Percentiles rank a stretch among this genome's conserved stretches.
Conservation (phyloP, 2,329 filamentous ascomycete species). For the Aspergillus pseudoviridinutans region DNA sequence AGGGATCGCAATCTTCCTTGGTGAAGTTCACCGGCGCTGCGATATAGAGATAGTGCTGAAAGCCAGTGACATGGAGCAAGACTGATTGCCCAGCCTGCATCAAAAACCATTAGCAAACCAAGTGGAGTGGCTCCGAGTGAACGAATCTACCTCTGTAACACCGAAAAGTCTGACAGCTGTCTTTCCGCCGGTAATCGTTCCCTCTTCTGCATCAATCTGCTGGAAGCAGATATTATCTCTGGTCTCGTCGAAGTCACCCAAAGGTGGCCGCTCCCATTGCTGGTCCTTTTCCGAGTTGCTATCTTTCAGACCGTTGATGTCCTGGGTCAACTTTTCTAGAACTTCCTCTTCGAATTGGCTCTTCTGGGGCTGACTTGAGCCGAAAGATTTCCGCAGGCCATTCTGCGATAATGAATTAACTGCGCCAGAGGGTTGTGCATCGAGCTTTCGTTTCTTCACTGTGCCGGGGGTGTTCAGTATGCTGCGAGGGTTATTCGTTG, state of each 20-base stretch:
- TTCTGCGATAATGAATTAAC: slow-evolving; percentile 60
- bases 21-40: slow-evolving; percentile 80
- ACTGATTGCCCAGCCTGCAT: slow-evolving; percentile 74
- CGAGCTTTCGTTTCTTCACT: slow-evolving; percentile 80
- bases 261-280: slow-evolving; percentile 70
- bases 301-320: slow-evolving; percentile 79
- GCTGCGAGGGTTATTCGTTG: slow-evolving; percentile 61
- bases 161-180: slow-evolving; percentile 88
- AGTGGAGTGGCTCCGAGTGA: slow-evolving; percentile 16
- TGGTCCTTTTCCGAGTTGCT: slow-evolving; percentile 91
- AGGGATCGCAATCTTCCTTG: slow-evolving; percentile 71
- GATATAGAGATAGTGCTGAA: slow-evolving; percentile 93
- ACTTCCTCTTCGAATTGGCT: slow-evolving; percentile 92
- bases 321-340: slow-evolving; percentile 91
- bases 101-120: slow-evolving; percentile 8
- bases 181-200: slow-evolving; percentile 70
- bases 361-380: slow-evolving; percentile 69
- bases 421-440: slow-evolving; percentile 49
- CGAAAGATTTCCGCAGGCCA: slow-evolving; percentile 50
- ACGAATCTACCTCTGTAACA: slow-evolving; percentile 66
- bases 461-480: slow-evolving; percentile 52
- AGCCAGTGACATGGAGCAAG: slow-evolving; percentile 89
- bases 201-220: slow-evolving; percentile 92
- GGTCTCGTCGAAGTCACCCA: slow-evolving; percentile 59
- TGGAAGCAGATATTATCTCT: slow-evolving; percentile 80